Conservation (phyloP, 2,329 filamentous ascomycete genomes). For the Neoascochyta sp. region DNA sequence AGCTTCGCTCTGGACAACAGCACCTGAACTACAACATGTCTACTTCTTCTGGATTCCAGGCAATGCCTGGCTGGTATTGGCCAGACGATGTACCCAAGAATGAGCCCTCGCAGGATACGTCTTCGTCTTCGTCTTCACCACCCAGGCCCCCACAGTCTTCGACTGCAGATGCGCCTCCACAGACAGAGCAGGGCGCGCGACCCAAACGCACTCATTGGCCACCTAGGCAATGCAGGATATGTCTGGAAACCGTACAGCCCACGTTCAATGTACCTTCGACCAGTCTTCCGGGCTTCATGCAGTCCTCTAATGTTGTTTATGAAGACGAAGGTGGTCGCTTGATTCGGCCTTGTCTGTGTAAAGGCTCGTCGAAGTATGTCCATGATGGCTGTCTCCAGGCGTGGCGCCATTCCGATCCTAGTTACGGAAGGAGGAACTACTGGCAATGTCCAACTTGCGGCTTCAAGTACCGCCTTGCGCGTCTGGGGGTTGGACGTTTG, state of each 20-base stretch:
- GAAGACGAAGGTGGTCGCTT: conserved; percentile 72
- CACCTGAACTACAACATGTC: conserved; percentile 33
- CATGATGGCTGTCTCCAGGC: conserved; percentile 84
- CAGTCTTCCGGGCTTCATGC: conserved; percentile 54
- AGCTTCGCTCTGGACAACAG: conserved; percentile 2
- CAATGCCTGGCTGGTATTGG: conserved; percentile 46
- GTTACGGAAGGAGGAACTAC: conserved; percentile 63
- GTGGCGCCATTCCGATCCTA: conserved; percentile 74
- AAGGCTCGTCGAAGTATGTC: conserved; percentile 87
- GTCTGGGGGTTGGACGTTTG: conserved; percentile 70
- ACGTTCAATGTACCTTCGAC: conserved; percentile 56
- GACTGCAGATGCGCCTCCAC: conserved; percentile 10
- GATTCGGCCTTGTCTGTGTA: conserved; percentile 88
- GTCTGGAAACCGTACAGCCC: conserved; percentile 67
- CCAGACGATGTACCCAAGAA: conserved; percentile 44
- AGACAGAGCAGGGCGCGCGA: conserved; percentile 11
- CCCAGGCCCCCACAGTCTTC: conserved; percentile 15
- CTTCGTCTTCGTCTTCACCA: conserved; percentile 14
- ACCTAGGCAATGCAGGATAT: conserved; percentile 81
- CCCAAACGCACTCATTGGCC: conserved; percentile 54
- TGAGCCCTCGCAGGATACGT: conserved; percentile 11
- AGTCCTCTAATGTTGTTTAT: conserved; percentile 62
- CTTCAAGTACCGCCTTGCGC: conserved; percentile 75
- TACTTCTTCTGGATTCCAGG: conserved; percentile 40
- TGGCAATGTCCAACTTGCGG: conserved; percentile 86